Evolutionary conservation across 768 basidiomycete species (phyloP).

Genomic region (Leccinum arenicola): DNA sequence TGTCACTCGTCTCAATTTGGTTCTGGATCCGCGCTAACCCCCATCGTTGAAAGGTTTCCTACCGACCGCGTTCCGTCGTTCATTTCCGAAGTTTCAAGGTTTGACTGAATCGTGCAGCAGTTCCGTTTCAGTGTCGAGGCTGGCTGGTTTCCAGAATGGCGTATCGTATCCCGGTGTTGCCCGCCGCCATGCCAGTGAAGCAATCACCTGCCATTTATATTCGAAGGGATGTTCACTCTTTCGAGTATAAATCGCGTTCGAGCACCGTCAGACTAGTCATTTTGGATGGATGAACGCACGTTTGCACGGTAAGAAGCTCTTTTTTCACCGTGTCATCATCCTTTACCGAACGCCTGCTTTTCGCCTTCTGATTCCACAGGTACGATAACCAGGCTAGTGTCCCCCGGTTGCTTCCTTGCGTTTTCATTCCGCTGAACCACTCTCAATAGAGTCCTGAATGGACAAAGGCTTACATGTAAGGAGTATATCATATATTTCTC

Average conservation of each 20-base stretch:
- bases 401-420: background rate
- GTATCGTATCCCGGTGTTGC: no score
- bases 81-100: background rate
- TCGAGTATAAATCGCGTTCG: background rate
- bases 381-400: slow-evolving; percentile 63
- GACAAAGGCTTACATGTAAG: slow-evolving; percentile 30
- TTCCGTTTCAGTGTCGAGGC: background rate
- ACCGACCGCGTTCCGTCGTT: background rate
- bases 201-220: slow-evolving; percentile 1
- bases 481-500: background rate
- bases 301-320: slow-evolving; percentile 48
- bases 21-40: background rate
- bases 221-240: background rate
- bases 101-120: background rate
- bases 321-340: background rate
- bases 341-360: background rate
- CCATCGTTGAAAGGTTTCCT: background rate
- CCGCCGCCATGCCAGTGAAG: background rate
- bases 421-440: background rate
- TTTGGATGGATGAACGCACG: background rate
- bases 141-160: background rate
- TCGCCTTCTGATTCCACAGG: slow-evolving; percentile 31
- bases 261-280: background rate
- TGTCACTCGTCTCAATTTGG: background rate
- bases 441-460: slow-evolving; percentile 60